These are phyloP conservation scores for Penicillium desertorum DNA, from an alignment of 495 filamentous ascomycete genomes.

Conservation along the genomic window DNA sequence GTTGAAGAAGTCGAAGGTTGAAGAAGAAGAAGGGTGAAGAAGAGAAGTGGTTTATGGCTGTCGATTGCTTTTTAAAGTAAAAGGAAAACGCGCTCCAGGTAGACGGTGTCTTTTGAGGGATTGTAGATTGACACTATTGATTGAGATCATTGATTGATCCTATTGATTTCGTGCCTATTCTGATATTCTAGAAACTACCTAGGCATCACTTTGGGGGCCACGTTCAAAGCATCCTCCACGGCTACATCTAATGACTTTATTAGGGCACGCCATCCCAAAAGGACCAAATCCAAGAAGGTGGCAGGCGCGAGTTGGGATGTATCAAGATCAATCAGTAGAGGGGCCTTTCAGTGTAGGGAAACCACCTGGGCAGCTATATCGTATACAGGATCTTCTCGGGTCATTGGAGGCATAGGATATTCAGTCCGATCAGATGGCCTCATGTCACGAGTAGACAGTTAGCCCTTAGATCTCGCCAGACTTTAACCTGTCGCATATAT, in stretches of 20 bases:
- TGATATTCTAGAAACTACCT: background rate
- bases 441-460: background rate
- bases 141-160: background rate
- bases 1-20: too few species aligned
- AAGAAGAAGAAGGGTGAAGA: too few species aligned
- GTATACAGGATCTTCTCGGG: background rate
- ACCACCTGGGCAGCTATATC: background rate
- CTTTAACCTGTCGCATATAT: background rate
- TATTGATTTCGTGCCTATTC: background rate
- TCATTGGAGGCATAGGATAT: background rate
- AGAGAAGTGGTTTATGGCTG: background rate
- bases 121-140: background rate
- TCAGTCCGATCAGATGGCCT: background rate
- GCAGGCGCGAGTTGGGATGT: background rate
- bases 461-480: background rate
- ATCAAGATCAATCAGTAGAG: background rate
- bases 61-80: background rate
- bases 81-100: background rate
- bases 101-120: background rate
- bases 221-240: background rate
- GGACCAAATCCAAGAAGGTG: background rate
- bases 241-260: background rate
- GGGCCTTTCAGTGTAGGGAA: background rate
- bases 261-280: background rate
- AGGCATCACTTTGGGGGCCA: background rate